Conservation (phyloP, 441 rosid species). For the Brassica balearica region DNA sequence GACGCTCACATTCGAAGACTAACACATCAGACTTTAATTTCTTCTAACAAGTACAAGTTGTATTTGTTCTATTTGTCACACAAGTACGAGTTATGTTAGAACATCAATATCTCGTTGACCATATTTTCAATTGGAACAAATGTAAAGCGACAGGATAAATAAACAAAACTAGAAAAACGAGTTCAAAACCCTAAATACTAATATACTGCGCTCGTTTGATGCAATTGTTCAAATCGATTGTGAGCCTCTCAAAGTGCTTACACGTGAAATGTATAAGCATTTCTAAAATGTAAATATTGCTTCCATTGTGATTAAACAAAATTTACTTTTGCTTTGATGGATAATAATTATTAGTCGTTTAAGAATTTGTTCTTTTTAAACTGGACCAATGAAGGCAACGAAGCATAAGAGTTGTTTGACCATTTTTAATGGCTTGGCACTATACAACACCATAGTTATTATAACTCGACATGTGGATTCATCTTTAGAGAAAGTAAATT, state of each 20-base stretch:
- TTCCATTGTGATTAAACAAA: slow-evolving; percentile 20
- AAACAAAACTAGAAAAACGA: slow-evolving; percentile 4
- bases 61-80: slow-evolving; percentile 21
- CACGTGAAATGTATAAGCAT: slow-evolving; percentile 31
- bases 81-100: slow-evolving; percentile 18
- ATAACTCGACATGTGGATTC: slow-evolving; percentile 29
- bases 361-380: slow-evolving; percentile 25
- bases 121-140: background rate
- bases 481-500: slow-evolving; percentile 13
- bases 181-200: slow-evolving; percentile 15
- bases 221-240: slow-evolving; percentile 11
- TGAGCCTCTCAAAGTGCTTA: slow-evolving; percentile 36
- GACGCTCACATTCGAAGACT: slow-evolving; percentile 4
- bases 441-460: slow-evolving; percentile 2
- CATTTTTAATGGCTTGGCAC: slow-evolving; percentile 24
- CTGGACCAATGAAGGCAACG: slow-evolving; percentile 32
- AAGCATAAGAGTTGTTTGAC: slow-evolving; percentile 7
- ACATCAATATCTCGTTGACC: background rate
- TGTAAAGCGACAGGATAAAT: slow-evolving; percentile 20
- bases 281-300: slow-evolving; percentile 8
- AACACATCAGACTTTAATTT: slow-evolving; percentile 25
- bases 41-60: slow-evolving; percentile 9
- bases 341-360: slow-evolving; percentile 16
- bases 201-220: background rate
- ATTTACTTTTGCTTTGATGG: slow-evolving; percentile 21